Conservation (phyloP, 306 rosid genomes). For the Vigna trinervia region DNA sequence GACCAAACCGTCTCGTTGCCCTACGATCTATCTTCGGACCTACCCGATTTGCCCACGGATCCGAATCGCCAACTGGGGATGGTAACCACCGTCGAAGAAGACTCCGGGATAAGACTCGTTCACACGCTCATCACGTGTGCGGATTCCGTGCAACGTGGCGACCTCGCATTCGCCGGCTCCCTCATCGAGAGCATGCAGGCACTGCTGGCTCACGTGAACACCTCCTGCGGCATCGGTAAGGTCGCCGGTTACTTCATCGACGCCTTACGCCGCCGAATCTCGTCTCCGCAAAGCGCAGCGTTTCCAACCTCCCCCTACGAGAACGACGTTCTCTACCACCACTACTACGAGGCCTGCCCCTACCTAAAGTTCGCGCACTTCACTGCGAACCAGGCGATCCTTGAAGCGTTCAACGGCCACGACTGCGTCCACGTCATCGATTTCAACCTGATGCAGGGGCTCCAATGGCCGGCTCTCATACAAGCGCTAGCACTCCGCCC, state of each 20-base stretch:
- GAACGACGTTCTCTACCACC: slow-evolving; percentile 72
- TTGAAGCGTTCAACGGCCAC: slow-evolving; percentile 84
- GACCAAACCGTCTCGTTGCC: slow-evolving; percentile 53
- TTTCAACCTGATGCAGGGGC: slow-evolving; percentile 88
- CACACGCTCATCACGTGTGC: slow-evolving; percentile 89
- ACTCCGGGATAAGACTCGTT: slow-evolving; percentile 81
- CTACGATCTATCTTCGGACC: slow-evolving; percentile 53
- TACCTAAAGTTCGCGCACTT: slow-evolving; percentile 94
- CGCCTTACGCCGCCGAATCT: slow-evolving; percentile 77
- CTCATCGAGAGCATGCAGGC: slow-evolving; percentile 79
- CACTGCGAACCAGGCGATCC: slow-evolving; percentile 90
- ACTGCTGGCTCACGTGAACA: slow-evolving; percentile 62
- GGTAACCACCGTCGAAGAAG: slow-evolving; percentile 72
- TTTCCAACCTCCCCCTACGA: slow-evolving; percentile 42
- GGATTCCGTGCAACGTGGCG: slow-evolving; percentile 76
- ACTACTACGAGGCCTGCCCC: slow-evolving; percentile 87
- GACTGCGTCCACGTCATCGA: slow-evolving; percentile 92
- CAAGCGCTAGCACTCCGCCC: slow-evolving; percentile 89
- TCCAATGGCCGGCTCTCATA: slow-evolving; percentile 92
- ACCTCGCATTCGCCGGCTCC: slow-evolving; percentile 70
- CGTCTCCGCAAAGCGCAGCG: slow-evolving; percentile 7
- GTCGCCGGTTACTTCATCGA: slow-evolving; percentile 88
- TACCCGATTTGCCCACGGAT: slow-evolving; percentile 43
- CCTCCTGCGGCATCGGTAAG: slow-evolving; percentile 81
- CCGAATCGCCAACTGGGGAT: slow-evolving; percentile 47